Conservation (phyloP, 768 basidiomycete species). For the Mycena metata region DNA sequence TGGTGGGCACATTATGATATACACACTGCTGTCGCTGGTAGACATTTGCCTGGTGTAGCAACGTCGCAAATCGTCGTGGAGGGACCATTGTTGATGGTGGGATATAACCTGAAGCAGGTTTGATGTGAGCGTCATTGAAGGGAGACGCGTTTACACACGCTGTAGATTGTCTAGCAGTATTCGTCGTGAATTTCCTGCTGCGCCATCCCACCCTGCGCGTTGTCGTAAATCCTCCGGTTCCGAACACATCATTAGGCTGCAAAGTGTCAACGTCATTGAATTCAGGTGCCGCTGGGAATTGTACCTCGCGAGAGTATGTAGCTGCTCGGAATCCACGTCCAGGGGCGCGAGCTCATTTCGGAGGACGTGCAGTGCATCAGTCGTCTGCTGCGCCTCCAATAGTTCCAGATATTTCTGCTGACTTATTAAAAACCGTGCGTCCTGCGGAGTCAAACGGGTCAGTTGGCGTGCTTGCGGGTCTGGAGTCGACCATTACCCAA, state of each 20-base stretch:
- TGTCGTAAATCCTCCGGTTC: constrained; percentile 85
- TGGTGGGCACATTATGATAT: constrained; percentile 84
- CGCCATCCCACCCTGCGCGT: constrained; percentile 92
- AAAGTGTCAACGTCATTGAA: constrained; percentile 31
- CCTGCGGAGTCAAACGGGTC: constrained; percentile 57
- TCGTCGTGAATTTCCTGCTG: constrained; percentile 81
- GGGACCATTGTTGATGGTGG: constrained; percentile 95
- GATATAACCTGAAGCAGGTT: constrained; percentile 75
- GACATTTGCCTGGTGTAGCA: constrained; percentile 87
- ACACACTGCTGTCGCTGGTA: constrained; percentile 86
- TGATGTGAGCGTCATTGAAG: no score
- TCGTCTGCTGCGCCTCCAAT: constrained; percentile 84
- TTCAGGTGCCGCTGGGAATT: constrained; percentile 36
- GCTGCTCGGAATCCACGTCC: constrained; percentile 80
- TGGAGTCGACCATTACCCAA: constrained; percentile 64
- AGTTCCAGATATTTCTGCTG: constrained; percentile 97
- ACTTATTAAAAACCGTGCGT: constrained; percentile 88
- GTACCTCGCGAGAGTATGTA: constrained; percentile 92
- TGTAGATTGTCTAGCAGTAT: constrained; percentile 85
- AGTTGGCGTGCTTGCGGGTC: constrained; percentile 17
- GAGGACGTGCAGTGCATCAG: constrained; percentile 86
- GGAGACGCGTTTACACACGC: constrained; percentile 61
- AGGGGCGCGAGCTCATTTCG: constrained; percentile 91
- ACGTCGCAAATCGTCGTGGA: constrained; percentile 84
- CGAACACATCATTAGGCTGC: constrained; percentile 93